Evolutionary conservation across 2,329 filamentous ascomycete species (phyloP), one percentile per base, ranked within the genome.

Genomic region (Pestalotiopsis fici): DNA sequence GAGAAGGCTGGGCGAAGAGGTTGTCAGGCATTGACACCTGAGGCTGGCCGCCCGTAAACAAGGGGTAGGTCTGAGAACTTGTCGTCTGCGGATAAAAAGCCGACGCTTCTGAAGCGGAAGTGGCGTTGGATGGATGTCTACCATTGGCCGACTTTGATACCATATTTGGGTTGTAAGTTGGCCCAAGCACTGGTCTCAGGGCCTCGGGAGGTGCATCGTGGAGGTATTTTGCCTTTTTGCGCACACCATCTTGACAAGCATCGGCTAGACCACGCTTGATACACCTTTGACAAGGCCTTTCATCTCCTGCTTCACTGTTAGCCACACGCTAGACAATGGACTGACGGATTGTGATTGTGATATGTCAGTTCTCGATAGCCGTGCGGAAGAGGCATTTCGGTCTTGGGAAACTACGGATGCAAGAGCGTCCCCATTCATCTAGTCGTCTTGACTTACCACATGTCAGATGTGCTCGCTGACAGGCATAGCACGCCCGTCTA

Each of bases 211-310:
- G 95, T 28, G 95, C 94, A 85, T 98, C 96, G 77, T 98, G 95
- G 66, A 99, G 92, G 79, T 99, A 99, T 80, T 99, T 99, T 64
- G 96, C 96, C 86, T 98, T 99, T 82, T 99, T 99, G 70, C 96
- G 92, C 64, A 98, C 94, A 65, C 96, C 96, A 77, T 99, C 96
- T 79, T 97, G 94, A 77, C 96, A 99, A 69, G 90, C 90, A 78
- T 97, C 94, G 75, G 94, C 93, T 25, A 98, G 88, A 59, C 94
- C 93, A 74, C 96, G 91, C 81, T 98, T 98, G 74, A 98, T 94
- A 79, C 96, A 99, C 75, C 96, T 87, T 76, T 94, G 90, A 78
- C 96, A 99, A 65, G 96, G 96, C 73, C 96, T 88, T 80, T 99
- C 95, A 78, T 99, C 96, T 75, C 95, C 96, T 98, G 76, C 64